phyloP scores from a whole-genome alignment of 108 stramenopile genomes.

The Skeletonema costatum region DNA sequence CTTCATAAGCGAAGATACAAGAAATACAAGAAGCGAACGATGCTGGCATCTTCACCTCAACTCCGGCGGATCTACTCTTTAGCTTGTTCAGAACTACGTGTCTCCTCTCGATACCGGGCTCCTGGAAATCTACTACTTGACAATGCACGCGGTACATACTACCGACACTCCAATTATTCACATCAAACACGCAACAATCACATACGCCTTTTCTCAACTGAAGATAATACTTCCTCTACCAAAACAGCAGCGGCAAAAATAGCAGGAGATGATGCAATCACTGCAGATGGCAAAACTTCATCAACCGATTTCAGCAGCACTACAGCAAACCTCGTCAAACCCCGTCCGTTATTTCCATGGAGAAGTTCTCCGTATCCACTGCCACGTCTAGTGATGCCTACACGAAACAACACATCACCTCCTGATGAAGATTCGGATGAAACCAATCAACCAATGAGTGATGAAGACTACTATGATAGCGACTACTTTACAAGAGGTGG shows the following conservation, averaged over 20 bases:
- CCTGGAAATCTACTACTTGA: background rate
- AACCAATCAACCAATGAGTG: background rate
- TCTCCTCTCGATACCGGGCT: background rate
- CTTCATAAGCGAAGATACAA: too few species aligned
- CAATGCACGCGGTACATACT: background rate
- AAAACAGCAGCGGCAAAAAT: background rate
- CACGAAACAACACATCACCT: background rate
- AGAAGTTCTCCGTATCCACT: constrained; percentile 26
- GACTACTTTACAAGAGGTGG: constrained; percentile 42
- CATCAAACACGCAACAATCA: background rate
- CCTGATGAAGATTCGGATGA: background rate
- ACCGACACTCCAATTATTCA: background rate
- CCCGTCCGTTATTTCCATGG: constrained; percentile 39
- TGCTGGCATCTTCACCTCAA: too few species aligned
- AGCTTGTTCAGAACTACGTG: background rate
- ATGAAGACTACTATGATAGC: constrained; percentile 4
- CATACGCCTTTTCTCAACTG: background rate
- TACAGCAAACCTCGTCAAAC: constrained; percentile 13
- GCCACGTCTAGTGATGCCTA: constrained; percentile 18
- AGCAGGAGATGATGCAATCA: background rate
- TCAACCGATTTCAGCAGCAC: background rate
- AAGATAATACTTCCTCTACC: background rate
- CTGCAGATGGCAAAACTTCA: background rate
- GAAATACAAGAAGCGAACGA: too few species aligned
- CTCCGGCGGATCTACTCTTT: background rate